phyloP scores from a whole-genome alignment of 345 rosid species.

The Microthlaspi erraticum region DNA sequence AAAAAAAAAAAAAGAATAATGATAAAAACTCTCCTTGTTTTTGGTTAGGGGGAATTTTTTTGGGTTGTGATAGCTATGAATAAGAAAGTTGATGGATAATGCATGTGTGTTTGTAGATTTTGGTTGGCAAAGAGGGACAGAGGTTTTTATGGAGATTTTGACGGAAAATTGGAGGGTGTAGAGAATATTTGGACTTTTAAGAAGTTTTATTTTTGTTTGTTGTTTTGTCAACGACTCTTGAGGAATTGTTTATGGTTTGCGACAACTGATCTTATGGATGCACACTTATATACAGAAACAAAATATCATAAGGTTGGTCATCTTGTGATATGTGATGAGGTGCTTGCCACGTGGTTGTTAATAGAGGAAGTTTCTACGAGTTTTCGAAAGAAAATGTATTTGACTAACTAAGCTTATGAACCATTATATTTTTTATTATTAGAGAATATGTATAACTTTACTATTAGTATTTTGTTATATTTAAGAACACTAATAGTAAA shows the following conservation, averaged over 20 bases:
- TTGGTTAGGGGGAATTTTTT: background rate
- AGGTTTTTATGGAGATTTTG: constrained; percentile 36
- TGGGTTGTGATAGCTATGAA: constrained; percentile 27
- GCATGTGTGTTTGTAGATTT: constrained; percentile 32
- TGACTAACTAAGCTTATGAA: constrained; percentile 13
- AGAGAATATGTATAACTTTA: background rate
- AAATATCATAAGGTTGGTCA: constrained; percentile 14
- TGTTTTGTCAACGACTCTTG: constrained; percentile 36
- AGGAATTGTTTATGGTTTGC: constrained; percentile 26
- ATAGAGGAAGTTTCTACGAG: constrained; percentile 26
- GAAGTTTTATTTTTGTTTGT: background rate
- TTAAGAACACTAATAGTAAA: background rate
- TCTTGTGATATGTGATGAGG: constrained; percentile 31
- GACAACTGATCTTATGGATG: constrained; percentile 21
- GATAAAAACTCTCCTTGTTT: background rate
- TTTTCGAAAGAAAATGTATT: background rate
- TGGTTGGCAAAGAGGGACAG: constrained; percentile 31
- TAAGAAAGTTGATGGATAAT: constrained; percentile 33
- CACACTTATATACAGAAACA: constrained; percentile 17
- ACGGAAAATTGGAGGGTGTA: constrained; percentile 35
- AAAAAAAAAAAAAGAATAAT: constrained; percentile 21
- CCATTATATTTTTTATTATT: background rate
- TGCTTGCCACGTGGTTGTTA: constrained; percentile 42
- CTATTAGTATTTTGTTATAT: background rate
- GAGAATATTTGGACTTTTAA: constrained; percentile 30